phyloP scores from a whole-genome alignment of 768 basidiomycete species.

The Russula brevipes region DNA sequence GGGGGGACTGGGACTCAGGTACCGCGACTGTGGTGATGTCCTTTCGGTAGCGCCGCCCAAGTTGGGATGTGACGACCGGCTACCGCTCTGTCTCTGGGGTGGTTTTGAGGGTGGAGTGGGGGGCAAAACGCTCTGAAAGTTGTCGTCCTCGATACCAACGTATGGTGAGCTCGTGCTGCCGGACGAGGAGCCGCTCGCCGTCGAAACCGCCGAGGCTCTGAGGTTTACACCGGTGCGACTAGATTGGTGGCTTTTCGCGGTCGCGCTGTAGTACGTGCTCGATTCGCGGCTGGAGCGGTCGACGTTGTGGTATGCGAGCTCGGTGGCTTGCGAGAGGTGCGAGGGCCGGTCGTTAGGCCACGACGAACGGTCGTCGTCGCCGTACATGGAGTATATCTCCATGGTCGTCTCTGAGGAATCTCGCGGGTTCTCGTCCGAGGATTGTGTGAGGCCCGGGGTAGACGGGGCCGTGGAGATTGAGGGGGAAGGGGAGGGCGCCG shows the following conservation, averaged over 20 bases:
- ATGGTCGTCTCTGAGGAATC: conserved; percentile 70
- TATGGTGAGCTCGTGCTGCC: conserved; percentile 18
- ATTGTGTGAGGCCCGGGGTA: conserved; percentile 36
- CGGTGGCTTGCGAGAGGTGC: conserved; percentile 29
- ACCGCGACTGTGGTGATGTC: conserved; percentile 12
- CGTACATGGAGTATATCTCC: conserved; percentile 86
- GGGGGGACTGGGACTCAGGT: conserved; percentile 25
- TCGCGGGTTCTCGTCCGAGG: conserved; percentile 40
- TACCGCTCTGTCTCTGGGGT: background rate
- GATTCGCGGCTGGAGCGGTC: conserved; percentile 12
- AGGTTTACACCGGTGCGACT: conserved; percentile 32
- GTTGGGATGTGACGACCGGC: conserved; percentile 1
- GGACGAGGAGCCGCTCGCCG: conserved; percentile 30
- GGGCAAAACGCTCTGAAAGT: background rate
- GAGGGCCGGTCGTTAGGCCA: conserved; percentile 28
- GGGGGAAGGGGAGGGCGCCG: conserved; percentile 2
- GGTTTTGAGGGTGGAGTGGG: conserved; percentile 1
- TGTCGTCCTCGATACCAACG: conserved; percentile 12
- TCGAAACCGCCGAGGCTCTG: conserved; percentile 34
- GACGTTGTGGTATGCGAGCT: conserved; percentile 8
- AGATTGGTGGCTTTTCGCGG: conserved; percentile 14
- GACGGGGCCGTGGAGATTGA: conserved; percentile 24
- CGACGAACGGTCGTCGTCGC: conserved; percentile 41
- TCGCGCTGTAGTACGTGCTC: conserved; percentile 19
- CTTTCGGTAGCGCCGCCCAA: background rate